A percentile compares a stretch with the other conserved stretches of the same genome.
phyloP scores from a whole-genome alignment of 1,139 yeast genomes.

The Magnusiomyces tetraspermus region DNA sequence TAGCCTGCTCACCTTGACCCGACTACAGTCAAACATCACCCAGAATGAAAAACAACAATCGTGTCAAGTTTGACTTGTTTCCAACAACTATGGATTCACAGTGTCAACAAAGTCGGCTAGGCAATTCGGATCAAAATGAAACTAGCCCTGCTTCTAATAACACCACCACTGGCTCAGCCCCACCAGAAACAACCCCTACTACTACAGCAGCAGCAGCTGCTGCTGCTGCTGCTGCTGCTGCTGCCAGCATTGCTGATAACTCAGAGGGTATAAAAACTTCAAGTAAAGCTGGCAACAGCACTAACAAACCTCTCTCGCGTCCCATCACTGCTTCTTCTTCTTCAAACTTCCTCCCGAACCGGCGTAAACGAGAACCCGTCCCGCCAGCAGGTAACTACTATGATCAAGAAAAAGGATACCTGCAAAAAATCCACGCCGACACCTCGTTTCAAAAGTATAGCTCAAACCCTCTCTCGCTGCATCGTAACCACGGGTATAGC shows the following conservation, averaged over 20 bases:
- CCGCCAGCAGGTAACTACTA: constrained; percentile 19
- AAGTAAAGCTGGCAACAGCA: background rate
- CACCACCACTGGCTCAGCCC: background rate
- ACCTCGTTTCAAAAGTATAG: constrained; percentile 52
- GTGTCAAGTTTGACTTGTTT: constrained; percentile 1
- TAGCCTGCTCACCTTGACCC: background rate
- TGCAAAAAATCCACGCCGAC: constrained; percentile 55
- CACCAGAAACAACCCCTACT: background rate
- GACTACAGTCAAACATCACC: background rate
- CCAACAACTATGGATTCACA: background rate
- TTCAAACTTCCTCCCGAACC: background rate
- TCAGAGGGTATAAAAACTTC: background rate
- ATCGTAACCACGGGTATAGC: constrained; percentile 16
- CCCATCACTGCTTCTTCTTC: background rate
- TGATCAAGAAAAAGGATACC: constrained; percentile 62
- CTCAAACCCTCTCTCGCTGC: too few relatives aligned
- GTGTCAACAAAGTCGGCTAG: background rate
- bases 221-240: constrained; percentile 3
- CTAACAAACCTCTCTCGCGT: background rate
- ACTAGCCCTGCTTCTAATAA: too few relatives aligned
- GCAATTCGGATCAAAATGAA: too few relatives aligned
- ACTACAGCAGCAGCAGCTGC: background rate
- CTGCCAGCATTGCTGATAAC: constrained; percentile 4
- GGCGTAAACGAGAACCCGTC: background rate
- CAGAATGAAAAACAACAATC: background rate